A percentile compares a stretch with the other conserved stretches of the same genome.
These are phyloP conservation scores for Penicillium sp. DNA, from an alignment of 2,329 filamentous ascomycete genomes.

Conservation along the genomic window DNA sequence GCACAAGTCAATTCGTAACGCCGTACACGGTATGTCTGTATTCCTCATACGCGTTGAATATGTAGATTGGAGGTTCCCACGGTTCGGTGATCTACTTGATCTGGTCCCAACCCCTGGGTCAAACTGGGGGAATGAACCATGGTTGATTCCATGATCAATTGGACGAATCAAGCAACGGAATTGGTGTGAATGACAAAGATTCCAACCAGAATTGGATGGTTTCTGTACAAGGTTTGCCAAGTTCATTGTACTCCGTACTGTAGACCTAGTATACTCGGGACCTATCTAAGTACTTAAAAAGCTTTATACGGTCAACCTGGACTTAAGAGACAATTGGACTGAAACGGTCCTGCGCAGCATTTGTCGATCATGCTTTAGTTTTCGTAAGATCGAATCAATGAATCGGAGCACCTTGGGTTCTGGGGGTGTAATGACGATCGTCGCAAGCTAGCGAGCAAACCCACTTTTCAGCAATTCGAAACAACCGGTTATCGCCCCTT, in stretches of 20 bases:
- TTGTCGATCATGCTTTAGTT: not conserved
- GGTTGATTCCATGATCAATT: not conserved
- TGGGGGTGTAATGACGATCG: conserved; percentile 24
- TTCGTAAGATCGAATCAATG: not conserved
- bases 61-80: not conserved
- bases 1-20: not conserved
- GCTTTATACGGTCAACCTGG: no score
- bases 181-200: not conserved
- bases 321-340: no score
- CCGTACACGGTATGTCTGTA: not conserved
- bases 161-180: no score
- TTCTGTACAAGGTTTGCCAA: not conserved
- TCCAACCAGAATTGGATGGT: not conserved
- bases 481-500: conserved; percentile 18
- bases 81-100: conserved; percentile 10
- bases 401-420: not conserved
- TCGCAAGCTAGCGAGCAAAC: conserved; percentile 14
- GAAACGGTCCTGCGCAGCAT: not conserved
- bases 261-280: no score
- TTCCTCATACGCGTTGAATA: not conserved
- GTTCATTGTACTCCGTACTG: no score
- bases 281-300: no score
- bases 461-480: conserved; percentile 25
- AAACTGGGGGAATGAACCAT: conserved; percentile 7
- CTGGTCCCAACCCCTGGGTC: not conserved